These are phyloP conservation scores for Podospora pseudopauciseta DNA, from an alignment of 495 filamentous ascomycete genomes.

Conservation along the genomic window DNA sequence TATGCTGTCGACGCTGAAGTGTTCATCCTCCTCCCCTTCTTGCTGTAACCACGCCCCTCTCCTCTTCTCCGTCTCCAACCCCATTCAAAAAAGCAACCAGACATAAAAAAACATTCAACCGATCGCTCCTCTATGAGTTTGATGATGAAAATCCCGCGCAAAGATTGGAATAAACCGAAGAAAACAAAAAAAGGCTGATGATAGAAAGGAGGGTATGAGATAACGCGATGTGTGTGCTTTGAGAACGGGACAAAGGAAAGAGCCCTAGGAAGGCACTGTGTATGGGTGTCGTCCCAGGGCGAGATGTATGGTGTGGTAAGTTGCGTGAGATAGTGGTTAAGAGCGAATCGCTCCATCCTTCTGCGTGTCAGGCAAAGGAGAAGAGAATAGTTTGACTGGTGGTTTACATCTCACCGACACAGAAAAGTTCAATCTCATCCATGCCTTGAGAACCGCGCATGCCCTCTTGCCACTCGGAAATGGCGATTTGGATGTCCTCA, in stretches of 20 bases:
- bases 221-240: background rate
- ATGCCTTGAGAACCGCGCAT: conserved; percentile 65
- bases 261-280: background rate
- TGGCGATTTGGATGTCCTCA: conserved; percentile 91
- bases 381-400: background rate
- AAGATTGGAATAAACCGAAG: conserved; percentile 4
- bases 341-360: background rate
- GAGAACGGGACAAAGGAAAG: background rate
- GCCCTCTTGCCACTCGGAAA: conserved; percentile 84
- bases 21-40: background rate
- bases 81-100: background rate
- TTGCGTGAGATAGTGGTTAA: background rate
- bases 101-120: background rate
- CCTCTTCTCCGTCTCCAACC: background rate
- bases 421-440: conserved; percentile 81
- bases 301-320: background rate
- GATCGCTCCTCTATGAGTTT: conserved; percentile 2
- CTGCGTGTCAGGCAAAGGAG: background rate
- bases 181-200: conserved; percentile 11
- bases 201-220: conserved; percentile 7
- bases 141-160: background rate
- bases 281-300: background rate
- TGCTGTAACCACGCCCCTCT: too few relatives aligned
- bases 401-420: conserved; percentile 37
- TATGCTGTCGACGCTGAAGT: background rate